Percentiles rank a stretch among this genome's conserved stretches.
These are phyloP conservation scores for Diospyros kaki DNA, from an alignment of 148 eudicot species.

Conservation along the genomic window DNA sequence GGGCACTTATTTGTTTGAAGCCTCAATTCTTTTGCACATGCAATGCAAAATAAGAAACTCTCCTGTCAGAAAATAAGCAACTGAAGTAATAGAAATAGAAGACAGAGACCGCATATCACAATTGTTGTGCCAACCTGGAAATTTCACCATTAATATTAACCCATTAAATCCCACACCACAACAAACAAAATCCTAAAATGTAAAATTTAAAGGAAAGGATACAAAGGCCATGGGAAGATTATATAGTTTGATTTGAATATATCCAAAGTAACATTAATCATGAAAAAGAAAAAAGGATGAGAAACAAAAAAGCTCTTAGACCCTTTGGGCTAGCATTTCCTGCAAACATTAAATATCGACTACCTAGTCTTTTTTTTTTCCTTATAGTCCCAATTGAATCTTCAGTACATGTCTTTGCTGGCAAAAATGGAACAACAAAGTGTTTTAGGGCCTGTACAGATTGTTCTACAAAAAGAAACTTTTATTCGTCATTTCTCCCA, in stretches of 20 bases:
- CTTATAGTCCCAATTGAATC: neutral
- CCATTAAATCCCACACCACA: no score
- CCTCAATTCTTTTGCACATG: conserved; percentile 64
- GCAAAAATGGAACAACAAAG: neutral
- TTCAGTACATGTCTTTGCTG: neutral
- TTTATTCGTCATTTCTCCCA: neutral
- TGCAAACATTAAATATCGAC: neutral
- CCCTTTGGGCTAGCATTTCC: neutral
- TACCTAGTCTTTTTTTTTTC: neutral
- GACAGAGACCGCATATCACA: neutral
- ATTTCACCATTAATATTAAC: no score
- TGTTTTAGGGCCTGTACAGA: neutral
- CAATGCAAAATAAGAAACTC: conserved; percentile 36
- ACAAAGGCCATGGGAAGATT: neutral
- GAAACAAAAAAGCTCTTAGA: neutral
- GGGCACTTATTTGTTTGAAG: conserved; percentile 68
- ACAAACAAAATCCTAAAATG: neutral
- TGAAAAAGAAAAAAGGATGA: neutral
- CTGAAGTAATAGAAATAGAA: neutral
- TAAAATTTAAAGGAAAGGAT: neutral
- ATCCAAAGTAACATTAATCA: neutral
- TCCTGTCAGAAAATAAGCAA: neutral
- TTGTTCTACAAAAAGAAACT: neutral
- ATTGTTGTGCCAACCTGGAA: neutral
- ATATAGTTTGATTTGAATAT: neutral